Conservation (phyloP, 2,329 filamentous ascomycete genomes). For the Colletotrichum sp. region DNA sequence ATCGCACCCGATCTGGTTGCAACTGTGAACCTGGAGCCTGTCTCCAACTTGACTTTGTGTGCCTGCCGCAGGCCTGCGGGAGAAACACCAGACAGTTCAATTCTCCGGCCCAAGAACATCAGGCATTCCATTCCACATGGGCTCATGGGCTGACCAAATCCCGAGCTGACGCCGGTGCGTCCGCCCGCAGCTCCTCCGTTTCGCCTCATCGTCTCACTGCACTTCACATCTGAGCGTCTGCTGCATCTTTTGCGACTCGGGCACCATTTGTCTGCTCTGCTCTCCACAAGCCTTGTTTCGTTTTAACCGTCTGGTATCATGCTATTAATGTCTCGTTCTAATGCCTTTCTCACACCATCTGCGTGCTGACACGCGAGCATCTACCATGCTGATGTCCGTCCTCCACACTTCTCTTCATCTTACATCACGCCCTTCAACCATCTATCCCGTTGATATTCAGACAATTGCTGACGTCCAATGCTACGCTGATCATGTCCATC, state of each 20-base stretch:
- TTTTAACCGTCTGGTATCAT: constrained; percentile 21
- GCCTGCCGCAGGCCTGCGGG: neutral
- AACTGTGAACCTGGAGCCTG: neutral
- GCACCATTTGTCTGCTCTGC: neutral
- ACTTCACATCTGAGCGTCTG: constrained; percentile 6
- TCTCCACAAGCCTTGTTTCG: constrained; percentile 4
- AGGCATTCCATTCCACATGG: neutral
- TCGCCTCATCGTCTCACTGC: constrained; percentile 12
- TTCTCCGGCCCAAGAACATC: neutral
- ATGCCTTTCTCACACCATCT: neutral
- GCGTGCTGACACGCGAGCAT: neutral
- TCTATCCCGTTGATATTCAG: neutral
- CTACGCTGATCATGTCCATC: neutral
- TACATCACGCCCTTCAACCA: neutral
- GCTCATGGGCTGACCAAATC: neutral
- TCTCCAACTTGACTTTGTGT: neutral
- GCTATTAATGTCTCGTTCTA: constrained; percentile 16
- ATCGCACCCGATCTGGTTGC: constrained; percentile 1
- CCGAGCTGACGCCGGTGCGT: neutral
- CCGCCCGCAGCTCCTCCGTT: constrained; percentile 1
- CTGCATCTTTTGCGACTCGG: neutral
- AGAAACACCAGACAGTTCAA: neutral
- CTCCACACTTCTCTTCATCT: neutral
- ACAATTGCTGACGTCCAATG: neutral
- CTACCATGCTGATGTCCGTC: neutral